Base-by-base conservation (phyloP, 2,329 filamentous ascomycete genomes). In the Pseudogymnoascus sp. region DNA sequence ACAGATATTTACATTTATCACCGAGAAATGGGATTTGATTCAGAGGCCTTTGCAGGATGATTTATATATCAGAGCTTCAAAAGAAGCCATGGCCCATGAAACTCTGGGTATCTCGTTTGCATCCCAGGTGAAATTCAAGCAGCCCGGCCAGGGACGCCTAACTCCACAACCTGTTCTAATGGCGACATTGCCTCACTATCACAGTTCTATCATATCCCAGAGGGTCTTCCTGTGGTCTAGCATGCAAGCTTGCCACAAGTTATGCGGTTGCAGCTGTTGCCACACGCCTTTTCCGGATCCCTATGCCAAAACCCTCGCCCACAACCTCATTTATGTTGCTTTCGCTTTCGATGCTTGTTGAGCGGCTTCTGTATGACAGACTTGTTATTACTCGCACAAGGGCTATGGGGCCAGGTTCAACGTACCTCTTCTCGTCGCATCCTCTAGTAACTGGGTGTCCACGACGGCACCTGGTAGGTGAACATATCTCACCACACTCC, bases 401-500 rank as follows among this genome's bases (percentile, higher is more conserved):
- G 60, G 1, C 24, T 10, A 42, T 19, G 13, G 26, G 62, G 37
- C 14, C 24, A 50, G 16, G 42, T n/a, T 10, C 47, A 31, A 74
- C 73, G 65, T 74, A 86, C 85, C 86, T 80, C 84, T 79, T 71
- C 84, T 79, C 67, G 84, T 88, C 56, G 86, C 86, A 79, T 91
- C 88, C 75, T 91, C 87, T 68, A 91, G 75, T 67, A 91, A 72
- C 1, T 85, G 84, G 33, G 86, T 86, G 74, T 91, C 88, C 56
- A 91, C 86, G 61, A 85, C 83, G 60, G 80, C 81, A 11, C 83
- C 83, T 7, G 87, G 87, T 65, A 91, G 72, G 74, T 90, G 86
- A 63, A 91, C 86, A 73, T 90, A 91, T 72, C 88, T 81, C 65
- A 91, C 88, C 37, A 90, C 87, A 68, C 86, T 89, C 4, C 88